Evolutionary conservation across 495 filamentous ascomycete species (phyloP).

Genomic region (Tuber calosporum): DNA sequence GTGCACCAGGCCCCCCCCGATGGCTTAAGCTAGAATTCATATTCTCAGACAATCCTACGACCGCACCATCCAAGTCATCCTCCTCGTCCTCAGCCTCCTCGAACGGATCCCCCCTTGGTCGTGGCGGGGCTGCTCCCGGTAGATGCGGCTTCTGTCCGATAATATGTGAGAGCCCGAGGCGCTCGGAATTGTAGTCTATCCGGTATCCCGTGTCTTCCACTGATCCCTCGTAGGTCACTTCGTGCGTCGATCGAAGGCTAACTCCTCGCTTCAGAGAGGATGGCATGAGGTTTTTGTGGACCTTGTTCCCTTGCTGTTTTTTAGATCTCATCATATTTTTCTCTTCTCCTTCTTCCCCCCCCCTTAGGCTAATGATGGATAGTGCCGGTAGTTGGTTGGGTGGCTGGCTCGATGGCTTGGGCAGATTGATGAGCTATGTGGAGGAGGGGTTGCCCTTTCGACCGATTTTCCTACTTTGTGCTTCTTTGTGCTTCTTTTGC

Average conservation of each 20-base stretch:
- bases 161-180: neutral
- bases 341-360: neutral
- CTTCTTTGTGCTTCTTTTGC: neutral
- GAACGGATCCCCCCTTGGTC: neutral
- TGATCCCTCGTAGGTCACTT: neutral
- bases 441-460: neutral
- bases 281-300: neutral
- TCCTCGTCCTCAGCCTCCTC: neutral
- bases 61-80: neutral
- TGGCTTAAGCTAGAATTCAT: neutral
- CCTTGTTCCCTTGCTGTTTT: neutral
- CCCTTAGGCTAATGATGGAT: neutral
- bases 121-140: neutral
- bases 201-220: neutral
- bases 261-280: neutral
- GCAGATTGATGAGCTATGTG: neutral
- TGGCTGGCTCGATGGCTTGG: neutral
- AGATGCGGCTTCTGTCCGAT: neutral
- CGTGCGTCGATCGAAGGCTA: neutral
- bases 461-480: neutral
- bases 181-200: neutral
- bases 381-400: neutral
- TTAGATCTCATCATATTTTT: neutral
- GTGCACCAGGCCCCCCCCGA: neutral
- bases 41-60: neutral